Evolutionary conservation across 306 rosid genomes (phyloP).

Genomic region (Cicer judaicum): DNA sequence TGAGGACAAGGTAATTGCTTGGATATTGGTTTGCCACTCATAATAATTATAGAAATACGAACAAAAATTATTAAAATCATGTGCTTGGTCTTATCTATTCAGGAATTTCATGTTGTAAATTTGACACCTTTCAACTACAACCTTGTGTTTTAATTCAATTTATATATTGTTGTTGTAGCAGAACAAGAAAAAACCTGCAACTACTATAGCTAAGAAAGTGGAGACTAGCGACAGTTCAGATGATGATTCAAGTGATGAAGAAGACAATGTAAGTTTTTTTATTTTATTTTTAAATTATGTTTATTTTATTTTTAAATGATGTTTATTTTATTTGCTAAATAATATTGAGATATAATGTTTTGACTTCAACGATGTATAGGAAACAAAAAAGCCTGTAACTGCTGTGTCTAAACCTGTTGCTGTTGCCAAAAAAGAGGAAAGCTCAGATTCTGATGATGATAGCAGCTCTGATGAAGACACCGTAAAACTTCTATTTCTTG

Average conservation of each 20-base stretch:
- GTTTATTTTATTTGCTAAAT: neutral
- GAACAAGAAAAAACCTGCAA: conserved; percentile 11
- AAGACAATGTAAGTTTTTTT: conserved; percentile 39
- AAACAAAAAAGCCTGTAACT: conserved; percentile 47
- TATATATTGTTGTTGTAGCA: neutral
- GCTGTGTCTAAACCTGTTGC: conserved; percentile 46
- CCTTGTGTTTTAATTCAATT: neutral
- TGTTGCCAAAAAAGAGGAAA: conserved; percentile 47
- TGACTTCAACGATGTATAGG: conserved; percentile 35
- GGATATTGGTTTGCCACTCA: neutral
- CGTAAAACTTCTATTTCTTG: conserved; percentile 2
- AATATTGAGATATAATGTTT: neutral
- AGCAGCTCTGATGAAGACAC: conserved; percentile 57
- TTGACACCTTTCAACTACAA: too few species aligned
- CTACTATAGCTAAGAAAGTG: neutral
- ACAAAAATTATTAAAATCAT: too few species aligned
- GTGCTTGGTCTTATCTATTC: too few species aligned
- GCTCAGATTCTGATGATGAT: conserved; percentile 63
- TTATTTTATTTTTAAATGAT: neutral
- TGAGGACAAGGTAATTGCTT: conserved; percentile 37
- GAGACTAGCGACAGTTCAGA: conserved; percentile 41
- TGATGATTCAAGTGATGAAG: conserved; percentile 51
- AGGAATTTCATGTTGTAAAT: too few species aligned
- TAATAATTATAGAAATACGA: too few species aligned
- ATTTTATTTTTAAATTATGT: neutral